A percentile compares a stretch with the other conserved stretches of the same genome.
Conservation (phyloP, 345 rosid genomes). For the Syzygium jambos region DNA sequence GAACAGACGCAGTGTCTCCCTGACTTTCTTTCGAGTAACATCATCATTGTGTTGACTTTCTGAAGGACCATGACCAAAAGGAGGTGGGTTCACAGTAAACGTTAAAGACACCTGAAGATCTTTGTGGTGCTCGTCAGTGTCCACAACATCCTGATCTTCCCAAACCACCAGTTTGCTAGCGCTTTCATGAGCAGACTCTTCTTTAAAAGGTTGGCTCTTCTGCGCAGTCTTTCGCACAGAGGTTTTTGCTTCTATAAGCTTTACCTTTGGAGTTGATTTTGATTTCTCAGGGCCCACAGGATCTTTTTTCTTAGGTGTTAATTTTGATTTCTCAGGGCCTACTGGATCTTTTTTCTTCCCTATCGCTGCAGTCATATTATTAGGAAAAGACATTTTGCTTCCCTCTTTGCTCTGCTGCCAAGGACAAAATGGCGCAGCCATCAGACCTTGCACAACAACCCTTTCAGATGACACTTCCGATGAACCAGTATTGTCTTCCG, state of each 20-base stretch:
- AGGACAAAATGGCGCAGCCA: conserved; percentile 16
- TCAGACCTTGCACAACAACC: conserved; percentile 21
- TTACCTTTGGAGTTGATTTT: conserved; percentile 11
- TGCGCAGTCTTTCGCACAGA: background rate
- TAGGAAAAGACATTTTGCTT: conserved; percentile 5
- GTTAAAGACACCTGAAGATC: conserved; percentile 1
- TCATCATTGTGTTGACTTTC: conserved; percentile 5
- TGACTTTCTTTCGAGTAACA: conserved; percentile 52
- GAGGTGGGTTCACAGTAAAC: conserved; percentile 40
- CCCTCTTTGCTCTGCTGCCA: conserved; percentile 2
- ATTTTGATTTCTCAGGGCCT: background rate
- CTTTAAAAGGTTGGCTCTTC: background rate
- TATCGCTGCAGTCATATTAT: conserved; percentile 15
- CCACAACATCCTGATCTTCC: conserved; percentile 3
- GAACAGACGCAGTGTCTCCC: conserved; percentile 71
- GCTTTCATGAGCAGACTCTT: background rate
- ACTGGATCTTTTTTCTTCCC: conserved; percentile 12
- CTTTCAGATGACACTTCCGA: background rate
- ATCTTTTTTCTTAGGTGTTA: conserved; percentile 2
- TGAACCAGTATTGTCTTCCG: conserved; percentile 1
- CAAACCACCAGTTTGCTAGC: conserved; percentile 1
- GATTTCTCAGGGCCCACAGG: background rate
- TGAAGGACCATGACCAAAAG: conserved; percentile 20
- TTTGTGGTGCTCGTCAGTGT: conserved; percentile 3
- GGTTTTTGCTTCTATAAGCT: conserved; percentile 5